Evolutionary conservation across 352 stramenopile species (phyloP).

Genomic region (Phytophthora sp.): DNA sequence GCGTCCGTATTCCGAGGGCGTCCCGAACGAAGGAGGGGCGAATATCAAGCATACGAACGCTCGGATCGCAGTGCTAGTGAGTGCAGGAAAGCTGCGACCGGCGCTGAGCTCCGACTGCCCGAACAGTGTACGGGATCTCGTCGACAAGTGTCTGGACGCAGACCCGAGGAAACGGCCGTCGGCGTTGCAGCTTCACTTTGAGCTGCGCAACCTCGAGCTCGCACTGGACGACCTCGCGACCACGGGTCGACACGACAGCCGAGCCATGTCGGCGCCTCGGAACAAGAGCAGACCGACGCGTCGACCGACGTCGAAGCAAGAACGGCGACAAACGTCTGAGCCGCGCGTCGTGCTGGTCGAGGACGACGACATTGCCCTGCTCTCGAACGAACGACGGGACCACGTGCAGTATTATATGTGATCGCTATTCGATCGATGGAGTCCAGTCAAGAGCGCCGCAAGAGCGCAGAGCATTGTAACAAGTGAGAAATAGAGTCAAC

Average conservation of each 20-base stretch:
- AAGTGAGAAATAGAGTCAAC: constrained; percentile 23
- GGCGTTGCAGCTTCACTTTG: constrained; percentile 72
- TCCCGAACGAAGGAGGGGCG: constrained; percentile 29
- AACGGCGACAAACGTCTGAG: constrained; percentile 17
- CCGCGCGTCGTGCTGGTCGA: constrained; percentile 29
- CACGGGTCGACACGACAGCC: constrained; percentile 9
- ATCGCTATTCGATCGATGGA: constrained; percentile 18
- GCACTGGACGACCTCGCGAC: constrained; percentile 28
- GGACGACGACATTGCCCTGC: constrained; percentile 31
- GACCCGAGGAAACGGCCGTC: constrained; percentile 56
- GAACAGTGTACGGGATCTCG: constrained; percentile 44
- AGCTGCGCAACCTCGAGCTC: constrained; percentile 50
- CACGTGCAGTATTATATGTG: constrained; percentile 30
- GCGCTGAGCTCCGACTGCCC: constrained; percentile 55
- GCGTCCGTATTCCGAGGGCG: constrained; percentile 41
- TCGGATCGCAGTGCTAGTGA: constrained; percentile 64
- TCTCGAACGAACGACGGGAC: constrained; percentile 31
- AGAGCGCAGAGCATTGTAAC: constrained; percentile 16
- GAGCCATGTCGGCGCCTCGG: constrained; percentile 16
- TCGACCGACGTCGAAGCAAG: not conserved
- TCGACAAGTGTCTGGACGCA: constrained; percentile 54
- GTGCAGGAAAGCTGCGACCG: constrained; percentile 52
- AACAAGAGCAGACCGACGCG: constrained; percentile 15
- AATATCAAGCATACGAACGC: constrained; percentile 47
- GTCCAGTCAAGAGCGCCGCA: not conserved